Evolutionary conservation across 306 rosid species (phyloP).

Genomic region (Trifolium fragiferum): DNA sequence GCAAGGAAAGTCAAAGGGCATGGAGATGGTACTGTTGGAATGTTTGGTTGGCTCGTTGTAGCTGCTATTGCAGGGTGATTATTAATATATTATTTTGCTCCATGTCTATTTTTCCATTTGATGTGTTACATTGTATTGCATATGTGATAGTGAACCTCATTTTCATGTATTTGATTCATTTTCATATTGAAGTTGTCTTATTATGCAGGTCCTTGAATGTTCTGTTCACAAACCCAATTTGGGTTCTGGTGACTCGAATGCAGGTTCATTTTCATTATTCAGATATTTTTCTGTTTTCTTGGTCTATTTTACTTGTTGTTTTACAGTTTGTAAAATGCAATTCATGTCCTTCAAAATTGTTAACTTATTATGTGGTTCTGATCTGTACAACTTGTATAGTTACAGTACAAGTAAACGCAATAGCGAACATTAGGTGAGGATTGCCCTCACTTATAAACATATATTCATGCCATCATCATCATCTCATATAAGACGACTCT

Average conservation of each 20-base stretch:
- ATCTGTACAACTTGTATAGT: too few relatives aligned
- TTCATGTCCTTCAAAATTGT: slow-evolving; percentile 23
- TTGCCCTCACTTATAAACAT: too few relatives aligned
- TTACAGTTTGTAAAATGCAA: slow-evolving; percentile 20
- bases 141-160: not conserved
- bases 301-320: slow-evolving; percentile 3
- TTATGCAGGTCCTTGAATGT: slow-evolving; percentile 83
- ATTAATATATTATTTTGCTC: not conserved
- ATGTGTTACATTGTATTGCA: slow-evolving; percentile 26
- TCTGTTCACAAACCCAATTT: slow-evolving; percentile 72
- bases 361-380: not conserved
- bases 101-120: slow-evolving; percentile 14
- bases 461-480: too few relatives aligned
- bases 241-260: slow-evolving; percentile 96
- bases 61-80: slow-evolving; percentile 86
- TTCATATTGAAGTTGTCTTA: slow-evolving; percentile 12
- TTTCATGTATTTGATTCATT: slow-evolving; percentile 11
- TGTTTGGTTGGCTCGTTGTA: slow-evolving; percentile 84
- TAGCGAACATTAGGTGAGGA: too few relatives aligned
- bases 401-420: not conserved
- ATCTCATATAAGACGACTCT: too few relatives aligned
- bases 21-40: slow-evolving; percentile 87
- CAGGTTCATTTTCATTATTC: slow-evolving; percentile 65
- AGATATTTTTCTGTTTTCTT: not conserved
- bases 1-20: slow-evolving; percentile 62